These are phyloP conservation scores for fission yeast (Schizosaccharomyces pombe) DNA, from an alignment of 805 yeast genomes.

Conservation along the genomic window DNA sequence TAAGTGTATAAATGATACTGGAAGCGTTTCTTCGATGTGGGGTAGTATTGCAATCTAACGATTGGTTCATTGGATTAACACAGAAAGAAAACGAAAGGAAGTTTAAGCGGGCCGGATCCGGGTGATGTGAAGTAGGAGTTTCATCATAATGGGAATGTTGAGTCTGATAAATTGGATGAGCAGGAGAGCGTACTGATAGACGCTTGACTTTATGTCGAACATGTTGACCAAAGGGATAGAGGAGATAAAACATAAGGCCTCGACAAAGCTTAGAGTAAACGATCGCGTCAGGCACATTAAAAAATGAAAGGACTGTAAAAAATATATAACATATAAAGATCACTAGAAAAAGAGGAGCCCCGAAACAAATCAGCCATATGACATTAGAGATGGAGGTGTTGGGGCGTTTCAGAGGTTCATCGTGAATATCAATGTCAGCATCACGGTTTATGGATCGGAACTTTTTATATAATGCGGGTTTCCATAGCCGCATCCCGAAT, in stretches of 20 bases:
- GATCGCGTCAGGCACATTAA: slow-evolving; percentile 20
- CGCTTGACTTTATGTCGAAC: slow-evolving; percentile 49
- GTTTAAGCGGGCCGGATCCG: slow-evolving; percentile 34
- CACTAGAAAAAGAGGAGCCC: slow-evolving; percentile 22
- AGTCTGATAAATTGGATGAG: slow-evolving; percentile 15
- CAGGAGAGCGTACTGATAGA: neutral
- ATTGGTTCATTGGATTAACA: neutral
- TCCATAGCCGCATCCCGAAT: slow-evolving; percentile 95
- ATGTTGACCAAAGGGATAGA: slow-evolving; percentile 75
- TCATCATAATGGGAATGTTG: slow-evolving; percentile 70
- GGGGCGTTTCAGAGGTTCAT: slow-evolving; percentile 31
- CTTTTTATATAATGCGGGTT: slow-evolving; percentile 88
- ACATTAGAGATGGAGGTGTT: slow-evolving; percentile 44
- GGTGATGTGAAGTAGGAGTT: slow-evolving; percentile 39
- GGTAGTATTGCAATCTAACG: slow-evolving; percentile 39
- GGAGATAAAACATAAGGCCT: slow-evolving; percentile 44
- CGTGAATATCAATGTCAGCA: slow-evolving; percentile 86
- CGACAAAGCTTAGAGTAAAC: slow-evolving; percentile 38
- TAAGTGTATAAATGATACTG: slow-evolving; percentile 47
- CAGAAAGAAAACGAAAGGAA: neutral
- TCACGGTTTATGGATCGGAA: slow-evolving; percentile 71
- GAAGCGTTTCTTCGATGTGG: slow-evolving; percentile 82
- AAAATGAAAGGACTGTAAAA: slow-evolving; percentile 23
- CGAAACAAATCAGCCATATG: slow-evolving; percentile 54
- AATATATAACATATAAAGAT: slow-evolving; percentile 22